Base-by-base conservation (phyloP, 2,329 filamentous ascomycete species). In the Ilyonectria robusta region DNA sequence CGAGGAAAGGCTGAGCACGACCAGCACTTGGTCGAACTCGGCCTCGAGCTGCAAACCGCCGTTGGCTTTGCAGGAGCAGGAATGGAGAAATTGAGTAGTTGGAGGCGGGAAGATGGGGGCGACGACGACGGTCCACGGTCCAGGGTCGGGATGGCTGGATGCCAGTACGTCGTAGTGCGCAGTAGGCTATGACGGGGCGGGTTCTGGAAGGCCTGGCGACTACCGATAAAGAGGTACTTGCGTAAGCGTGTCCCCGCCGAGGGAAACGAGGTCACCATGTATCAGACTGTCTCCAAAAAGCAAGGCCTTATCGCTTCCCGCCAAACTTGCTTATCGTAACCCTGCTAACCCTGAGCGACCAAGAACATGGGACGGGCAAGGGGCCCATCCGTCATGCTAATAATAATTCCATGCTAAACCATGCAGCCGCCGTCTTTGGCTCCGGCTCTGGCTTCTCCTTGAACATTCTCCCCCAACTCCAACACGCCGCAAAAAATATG, bases 1-100 rank as follows among this genome's bases (percentile, higher is more conserved):
- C 59, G 5, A 15, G 26, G 26, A 51, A 37, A 69, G 61, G 50
- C 48, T 37, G 66, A 75, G 77, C 80, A 76, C 76, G 77, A 79
- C 77, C 77, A 69, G 58, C 68, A 68, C 65, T 74, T 77, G 78
- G 79, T 78, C 78, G 76, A 75, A 73, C 76, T 76, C 76, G 66
- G 75, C 75, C 77, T 76, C 69, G 75, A 78, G 73, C 76, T 78
- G 77, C 76, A 70, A 71, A 70, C 66, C 68, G 64, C 62, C 59
- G 47, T 60, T 55, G 35, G 47, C 31, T 61, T 55, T 55, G 55
- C 29, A 48, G 31, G 19, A 35, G 50, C 40, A 42, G 40, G 47
- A 35, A 21, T 54, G 46, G 54, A 58, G 40, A 54, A 35, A 21
- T 54, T 46, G 54, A 58, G 54, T 37, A 59, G 33, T 53, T 57